Conservation (phyloP, 768 basidiomycete genomes). For the Psilocybe subaeruginosa region DNA sequence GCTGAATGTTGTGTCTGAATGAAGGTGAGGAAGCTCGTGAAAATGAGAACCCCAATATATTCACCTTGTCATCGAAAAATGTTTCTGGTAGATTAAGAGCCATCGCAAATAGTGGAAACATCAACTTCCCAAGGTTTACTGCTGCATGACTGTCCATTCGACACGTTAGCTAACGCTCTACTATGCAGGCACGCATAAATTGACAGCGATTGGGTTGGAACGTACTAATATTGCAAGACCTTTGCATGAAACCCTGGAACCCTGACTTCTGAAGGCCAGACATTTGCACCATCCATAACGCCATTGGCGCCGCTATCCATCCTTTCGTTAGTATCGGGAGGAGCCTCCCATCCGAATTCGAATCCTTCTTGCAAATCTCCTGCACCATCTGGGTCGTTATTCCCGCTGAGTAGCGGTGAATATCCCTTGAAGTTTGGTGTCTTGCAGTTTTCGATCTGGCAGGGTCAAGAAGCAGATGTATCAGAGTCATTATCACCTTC, state of each 20-base stretch:
- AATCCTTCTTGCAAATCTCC: slow-evolving; percentile 94
- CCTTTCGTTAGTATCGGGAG: slow-evolving; percentile 24
- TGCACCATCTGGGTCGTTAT: slow-evolving; percentile 73
- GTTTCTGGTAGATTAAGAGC: slow-evolving; percentile 73
- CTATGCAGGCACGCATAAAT: no score
- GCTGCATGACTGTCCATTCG: slow-evolving; percentile 34
- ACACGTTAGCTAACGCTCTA: not conserved
- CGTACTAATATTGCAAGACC: slow-evolving; percentile 71
- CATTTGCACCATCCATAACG: slow-evolving; percentile 70
- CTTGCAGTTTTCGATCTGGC: slow-evolving; percentile 69
- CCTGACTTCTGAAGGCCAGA: slow-evolving; percentile 65
- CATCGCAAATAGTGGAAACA: slow-evolving; percentile 88
- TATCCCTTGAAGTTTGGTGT: slow-evolving; percentile 79
- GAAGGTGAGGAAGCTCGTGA: not conserved
- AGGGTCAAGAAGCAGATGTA: not conserved
- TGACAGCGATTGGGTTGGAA: slow-evolving; percentile 2
- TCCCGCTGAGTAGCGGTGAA: slow-evolving; percentile 68
- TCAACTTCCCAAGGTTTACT: slow-evolving; percentile 49
- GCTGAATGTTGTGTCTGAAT: slow-evolving; percentile 74
- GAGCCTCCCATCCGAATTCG: slow-evolving; percentile 76
- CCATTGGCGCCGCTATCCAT: slow-evolving; percentile 41
- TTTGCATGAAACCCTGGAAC: slow-evolving; percentile 61
- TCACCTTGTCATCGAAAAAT: slow-evolving; percentile 84
- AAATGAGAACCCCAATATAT: not conserved
- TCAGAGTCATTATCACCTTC: not conserved